Conservation (phyloP, 805 yeast genomes). For the Suhomyces emberorum region DNA sequence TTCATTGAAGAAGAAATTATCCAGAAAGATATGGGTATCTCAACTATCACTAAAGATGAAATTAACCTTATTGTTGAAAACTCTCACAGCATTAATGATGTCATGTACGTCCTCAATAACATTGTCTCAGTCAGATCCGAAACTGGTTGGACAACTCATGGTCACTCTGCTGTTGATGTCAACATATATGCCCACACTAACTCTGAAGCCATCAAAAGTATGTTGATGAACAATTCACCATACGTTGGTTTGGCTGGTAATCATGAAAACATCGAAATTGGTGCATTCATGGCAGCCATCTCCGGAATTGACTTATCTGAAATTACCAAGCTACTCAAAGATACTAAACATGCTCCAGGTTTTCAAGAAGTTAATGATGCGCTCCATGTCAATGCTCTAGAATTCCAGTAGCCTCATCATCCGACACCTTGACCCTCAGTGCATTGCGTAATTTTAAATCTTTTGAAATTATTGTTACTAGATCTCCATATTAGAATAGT, state of each 20-base stretch:
- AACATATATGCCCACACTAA: constrained; percentile 82
- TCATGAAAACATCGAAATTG: constrained; percentile 85
- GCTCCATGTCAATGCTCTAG: neutral
- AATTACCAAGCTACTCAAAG: constrained; percentile 49
- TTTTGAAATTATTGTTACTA: too few relatives aligned
- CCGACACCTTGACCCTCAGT: too few relatives aligned
- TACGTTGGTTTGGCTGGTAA: constrained; percentile 62
- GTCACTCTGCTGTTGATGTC: constrained; percentile 94
- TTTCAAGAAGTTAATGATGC: neutral
- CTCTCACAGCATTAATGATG: constrained; percentile 10
- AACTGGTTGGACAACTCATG: constrained; percentile 96
- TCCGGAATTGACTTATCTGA: constrained; percentile 45
- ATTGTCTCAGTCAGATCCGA: constrained; percentile 80
- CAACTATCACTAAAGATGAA: constrained; percentile 55
- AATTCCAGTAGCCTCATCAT: too few relatives aligned
- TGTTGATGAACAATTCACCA: constrained; percentile 27
- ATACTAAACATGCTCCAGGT: constrained; percentile 46
- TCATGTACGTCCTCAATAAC: constrained; percentile 57
- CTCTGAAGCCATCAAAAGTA: constrained; percentile 39
- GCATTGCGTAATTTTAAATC: too few relatives aligned
- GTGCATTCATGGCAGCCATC: constrained; percentile 61
- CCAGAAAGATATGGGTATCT: constrained; percentile 63
- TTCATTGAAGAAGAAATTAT: constrained; percentile 56
- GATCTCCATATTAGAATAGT: too few relatives aligned
- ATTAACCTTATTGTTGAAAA: constrained; percentile 18